A percentile compares a stretch with the other conserved stretches of the same genome.
Conservation (phyloP, 345 rosid species). For the Salix brachista region DNA sequence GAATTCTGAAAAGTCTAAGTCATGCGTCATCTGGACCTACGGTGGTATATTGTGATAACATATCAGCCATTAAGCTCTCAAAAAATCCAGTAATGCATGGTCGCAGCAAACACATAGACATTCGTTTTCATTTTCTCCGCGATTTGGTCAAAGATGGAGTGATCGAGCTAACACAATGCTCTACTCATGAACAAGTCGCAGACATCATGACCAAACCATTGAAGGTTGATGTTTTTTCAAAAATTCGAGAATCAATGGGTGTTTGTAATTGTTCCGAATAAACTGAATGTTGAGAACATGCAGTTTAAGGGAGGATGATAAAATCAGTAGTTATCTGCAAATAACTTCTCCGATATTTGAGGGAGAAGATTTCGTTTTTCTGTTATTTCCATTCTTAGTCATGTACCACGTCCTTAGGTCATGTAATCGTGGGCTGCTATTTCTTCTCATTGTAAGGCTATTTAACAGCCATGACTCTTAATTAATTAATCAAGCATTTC, state of each 20-base stretch:
- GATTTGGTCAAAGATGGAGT: background rate
- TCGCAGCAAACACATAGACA: background rate
- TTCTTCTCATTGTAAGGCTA: background rate
- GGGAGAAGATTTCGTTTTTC: background rate
- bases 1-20: background rate
- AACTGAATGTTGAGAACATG: too few species aligned
- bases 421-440: background rate
- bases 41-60: background rate
- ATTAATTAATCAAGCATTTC: too few species aligned
- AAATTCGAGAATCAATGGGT: too few species aligned
- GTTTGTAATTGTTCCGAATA: too few species aligned
- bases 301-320: too few species aligned
- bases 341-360: background rate
- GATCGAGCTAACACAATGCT: too few species aligned
- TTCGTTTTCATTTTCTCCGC: background rate
- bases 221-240: too few species aligned
- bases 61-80: background rate
- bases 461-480: too few species aligned
- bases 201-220: too few species aligned
- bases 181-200: too few species aligned
- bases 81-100: slow-evolving; percentile 1
- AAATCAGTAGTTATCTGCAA: background rate
- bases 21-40: background rate
- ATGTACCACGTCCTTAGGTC: background rate
- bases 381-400: background rate